Conservation (phyloP, 139 green algal genomes). For the Nannochloris sp. region DNA sequence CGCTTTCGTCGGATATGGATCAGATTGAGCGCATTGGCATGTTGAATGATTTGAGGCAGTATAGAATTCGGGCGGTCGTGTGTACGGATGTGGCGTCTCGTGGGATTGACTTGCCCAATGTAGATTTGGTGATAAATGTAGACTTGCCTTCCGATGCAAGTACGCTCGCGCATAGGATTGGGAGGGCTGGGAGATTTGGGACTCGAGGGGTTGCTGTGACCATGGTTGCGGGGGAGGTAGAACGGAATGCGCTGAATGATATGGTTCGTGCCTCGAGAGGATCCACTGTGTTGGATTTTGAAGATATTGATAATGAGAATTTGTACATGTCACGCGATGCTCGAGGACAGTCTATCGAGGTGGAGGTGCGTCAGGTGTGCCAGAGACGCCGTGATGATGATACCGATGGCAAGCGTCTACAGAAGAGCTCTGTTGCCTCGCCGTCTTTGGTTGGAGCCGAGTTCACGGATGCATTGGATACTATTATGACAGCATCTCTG, state of each 20-base stretch:
- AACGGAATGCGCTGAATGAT: slow-evolving; percentile 7
- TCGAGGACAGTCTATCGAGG: no score
- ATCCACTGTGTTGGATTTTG: not conserved
- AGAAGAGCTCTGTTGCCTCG: no score
- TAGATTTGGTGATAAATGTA: slow-evolving; percentile 73
- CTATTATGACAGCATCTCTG: not conserved
- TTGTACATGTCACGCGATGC: not conserved
- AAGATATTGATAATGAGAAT: slow-evolving; percentile 1
- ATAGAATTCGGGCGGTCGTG: slow-evolving; percentile 55
- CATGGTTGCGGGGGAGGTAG: slow-evolving; percentile 21
- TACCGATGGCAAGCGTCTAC: no score
- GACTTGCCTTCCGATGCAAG: slow-evolving; percentile 49
- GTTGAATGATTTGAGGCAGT: slow-evolving; percentile 49
- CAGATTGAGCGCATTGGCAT: slow-evolving; percentile 49
- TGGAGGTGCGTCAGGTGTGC: no score
- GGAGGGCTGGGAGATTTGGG: slow-evolving; percentile 73
- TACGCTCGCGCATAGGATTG: slow-evolving; percentile 54
- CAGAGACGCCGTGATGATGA: no score
- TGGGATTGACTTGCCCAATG: slow-evolving; percentile 69
- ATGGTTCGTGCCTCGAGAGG: not conserved
- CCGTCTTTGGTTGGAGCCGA: no score
- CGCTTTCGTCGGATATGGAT: slow-evolving; percentile 42
- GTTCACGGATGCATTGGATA: not conserved
- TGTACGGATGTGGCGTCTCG: slow-evolving; percentile 70
- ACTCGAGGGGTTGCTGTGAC: slow-evolving; percentile 50